These are phyloP conservation scores for Solanum pinnatisectum DNA, from an alignment of 257 asterid genomes.

Conservation along the genomic window DNA sequence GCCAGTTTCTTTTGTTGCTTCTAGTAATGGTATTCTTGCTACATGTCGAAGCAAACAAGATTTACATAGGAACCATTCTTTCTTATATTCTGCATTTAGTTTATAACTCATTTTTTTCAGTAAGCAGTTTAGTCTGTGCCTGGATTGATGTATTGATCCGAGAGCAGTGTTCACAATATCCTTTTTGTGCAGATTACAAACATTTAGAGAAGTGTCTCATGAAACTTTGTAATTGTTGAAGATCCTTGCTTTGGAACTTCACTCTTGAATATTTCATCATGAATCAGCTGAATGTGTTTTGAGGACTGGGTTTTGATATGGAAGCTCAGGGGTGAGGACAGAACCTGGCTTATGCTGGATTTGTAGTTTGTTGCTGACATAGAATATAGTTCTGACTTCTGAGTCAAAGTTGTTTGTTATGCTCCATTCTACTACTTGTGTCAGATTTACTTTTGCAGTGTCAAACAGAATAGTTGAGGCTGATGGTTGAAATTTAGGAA, in stretches of 20 bases:
- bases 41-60: not conserved
- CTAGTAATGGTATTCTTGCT: not conserved
- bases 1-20: conserved; percentile 16
- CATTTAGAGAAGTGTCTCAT: conserved; percentile 31
- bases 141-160: conserved; percentile 30
- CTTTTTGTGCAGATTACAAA: conserved; percentile 67
- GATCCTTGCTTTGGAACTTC: conserved; percentile 32
- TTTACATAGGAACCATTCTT: not conserved
- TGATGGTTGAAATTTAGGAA: not conserved
- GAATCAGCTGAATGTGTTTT: conserved; percentile 19
- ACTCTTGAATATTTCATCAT: conserved; percentile 17
- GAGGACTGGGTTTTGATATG: conserved; percentile 18
- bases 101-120: not conserved
- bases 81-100: not conserved
- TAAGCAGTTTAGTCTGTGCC: conserved; percentile 12
- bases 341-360: conserved; percentile 13
- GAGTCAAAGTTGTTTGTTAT: not conserved
- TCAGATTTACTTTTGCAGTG: not conserved
- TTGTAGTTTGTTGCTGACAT: not conserved
- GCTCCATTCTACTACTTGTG: not conserved
- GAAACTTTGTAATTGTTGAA: conserved; percentile 27
- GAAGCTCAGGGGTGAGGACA: conserved; percentile 27
- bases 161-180: conserved; percentile 36
- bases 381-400: not conserved
- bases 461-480: not conserved